Conservation (phyloP, 75 land plant genomes). For the Picea glauca region DNA sequence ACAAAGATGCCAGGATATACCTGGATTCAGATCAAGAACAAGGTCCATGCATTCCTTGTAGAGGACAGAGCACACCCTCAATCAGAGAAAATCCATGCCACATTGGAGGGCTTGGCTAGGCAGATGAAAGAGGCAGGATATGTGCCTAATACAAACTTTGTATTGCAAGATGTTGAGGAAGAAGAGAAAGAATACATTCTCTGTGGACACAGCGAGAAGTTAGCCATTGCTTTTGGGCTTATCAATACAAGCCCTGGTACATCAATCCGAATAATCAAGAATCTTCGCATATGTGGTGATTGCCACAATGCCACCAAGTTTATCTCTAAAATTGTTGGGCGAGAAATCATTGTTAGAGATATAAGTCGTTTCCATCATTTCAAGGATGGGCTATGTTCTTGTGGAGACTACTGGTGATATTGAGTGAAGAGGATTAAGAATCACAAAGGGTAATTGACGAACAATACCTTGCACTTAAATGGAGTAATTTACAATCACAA, state of each 20-base stretch:
- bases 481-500: no score
- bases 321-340: conserved; percentile 1
- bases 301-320: background rate
- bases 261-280: conserved; percentile 3
- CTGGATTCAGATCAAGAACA: background rate
- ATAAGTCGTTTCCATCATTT: conserved; percentile 4
- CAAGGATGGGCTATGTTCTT: conserved; percentile 11
- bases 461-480: no score
- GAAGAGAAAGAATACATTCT: conserved; percentile 4
- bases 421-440: no score
- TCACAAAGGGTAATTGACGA: no score
- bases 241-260: conserved; percentile 4
- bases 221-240: conserved; percentile 12
- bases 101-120: background rate
- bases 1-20: conserved; percentile 14
- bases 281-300: conserved; percentile 9
- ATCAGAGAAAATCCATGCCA: background rate
- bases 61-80: conserved; percentile 11
- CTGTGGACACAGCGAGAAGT: conserved; percentile 11
- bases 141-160: conserved; percentile 1
- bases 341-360: conserved; percentile 5
- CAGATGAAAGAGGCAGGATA: conserved; percentile 11
- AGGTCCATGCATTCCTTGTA: conserved; percentile 1
- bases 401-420: conserved; percentile 14
- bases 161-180: conserved; percentile 11